These are phyloP conservation scores for Podila minutissima DNA, from an alignment of 192 early-diverging fungal genomes.

Conservation along the genomic window DNA sequence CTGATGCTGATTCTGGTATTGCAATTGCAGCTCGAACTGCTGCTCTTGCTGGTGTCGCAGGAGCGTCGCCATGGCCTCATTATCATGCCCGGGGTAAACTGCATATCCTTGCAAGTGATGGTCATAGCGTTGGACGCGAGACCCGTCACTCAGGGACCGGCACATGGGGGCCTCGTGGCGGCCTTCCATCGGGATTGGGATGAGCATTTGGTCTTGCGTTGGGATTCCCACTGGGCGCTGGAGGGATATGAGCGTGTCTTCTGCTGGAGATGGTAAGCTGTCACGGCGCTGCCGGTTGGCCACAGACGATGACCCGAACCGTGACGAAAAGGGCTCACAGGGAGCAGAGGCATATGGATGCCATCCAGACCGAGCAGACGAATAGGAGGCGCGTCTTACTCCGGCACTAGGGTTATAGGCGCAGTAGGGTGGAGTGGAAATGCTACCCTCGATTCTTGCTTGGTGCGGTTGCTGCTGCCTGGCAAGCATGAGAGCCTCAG, in stretches of 20 bases:
- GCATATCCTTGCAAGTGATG: not conserved
- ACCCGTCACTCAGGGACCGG: not conserved
- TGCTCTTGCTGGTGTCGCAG: not conserved
- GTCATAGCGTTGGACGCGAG: not conserved
- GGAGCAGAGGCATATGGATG: not conserved
- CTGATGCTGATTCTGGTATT: not conserved
- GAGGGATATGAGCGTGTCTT: not conserved
- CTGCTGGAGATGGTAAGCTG: not conserved
- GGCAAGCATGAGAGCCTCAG: slow-evolving; percentile 2
- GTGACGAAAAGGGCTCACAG: not conserved
- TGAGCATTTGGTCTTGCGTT: not conserved
- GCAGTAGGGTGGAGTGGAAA: not conserved
- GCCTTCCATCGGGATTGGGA: not conserved
- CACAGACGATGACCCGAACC: not conserved
- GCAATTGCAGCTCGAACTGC: not conserved
- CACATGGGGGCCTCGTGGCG: not conserved
- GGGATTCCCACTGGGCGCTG: not conserved
- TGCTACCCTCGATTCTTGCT: not conserved
- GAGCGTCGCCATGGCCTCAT: not conserved
- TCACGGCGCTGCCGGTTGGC: not conserved
- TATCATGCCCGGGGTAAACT: not conserved
- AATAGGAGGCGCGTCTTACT: not conserved
- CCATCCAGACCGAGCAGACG: not conserved
- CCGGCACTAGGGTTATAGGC: not conserved
- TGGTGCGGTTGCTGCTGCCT: not conserved